Conservation (phyloP, 192 early-diverging fungal genomes). For the Coemansia sp. region DNA sequence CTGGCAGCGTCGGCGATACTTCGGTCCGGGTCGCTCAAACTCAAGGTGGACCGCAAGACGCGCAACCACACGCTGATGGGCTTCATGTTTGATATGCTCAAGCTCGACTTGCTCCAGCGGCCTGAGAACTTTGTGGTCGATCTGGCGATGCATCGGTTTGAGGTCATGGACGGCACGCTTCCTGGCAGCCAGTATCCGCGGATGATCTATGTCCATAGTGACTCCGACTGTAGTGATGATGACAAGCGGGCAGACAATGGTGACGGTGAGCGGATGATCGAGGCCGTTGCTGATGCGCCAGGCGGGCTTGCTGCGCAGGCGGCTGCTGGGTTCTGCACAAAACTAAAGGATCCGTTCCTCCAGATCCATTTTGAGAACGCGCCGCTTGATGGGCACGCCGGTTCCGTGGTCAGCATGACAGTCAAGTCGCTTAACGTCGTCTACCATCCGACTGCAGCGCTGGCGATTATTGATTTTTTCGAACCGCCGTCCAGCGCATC, state of each 20-base stretch:
- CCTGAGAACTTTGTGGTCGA: slow-evolving; percentile 45
- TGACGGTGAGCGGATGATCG: slow-evolving; percentile 11
- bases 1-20: slow-evolving; percentile 66
- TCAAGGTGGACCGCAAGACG: slow-evolving; percentile 59
- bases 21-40: slow-evolving; percentile 75
- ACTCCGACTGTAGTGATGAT: slow-evolving; percentile 11
- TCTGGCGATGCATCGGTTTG: slow-evolving; percentile 54
- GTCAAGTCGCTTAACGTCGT: slow-evolving; percentile 90
- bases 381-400: slow-evolving; percentile 87
- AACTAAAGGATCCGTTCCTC: slow-evolving; percentile 46
- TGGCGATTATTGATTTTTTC: slow-evolving; percentile 78
- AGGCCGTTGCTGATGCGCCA: slow-evolving; percentile 23
- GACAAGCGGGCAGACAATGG: not conserved
- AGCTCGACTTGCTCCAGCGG: slow-evolving; percentile 45
- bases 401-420: slow-evolving; percentile 77
- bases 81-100: slow-evolving; percentile 47
- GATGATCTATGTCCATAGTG: slow-evolving; percentile 54
- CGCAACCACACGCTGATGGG: slow-evolving; percentile 54
- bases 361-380: slow-evolving; percentile 75
- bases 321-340: not conserved
- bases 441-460: slow-evolving; percentile 78
- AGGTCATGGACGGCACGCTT: slow-evolving; percentile 56
- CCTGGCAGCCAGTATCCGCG: slow-evolving; percentile 51
- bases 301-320: slow-evolving; percentile 18
- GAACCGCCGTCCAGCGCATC: slow-evolving; percentile 72